Evolutionary conservation across 352 stramenopile species (phyloP).

Genomic region (Phytophthora sojae): DNA sequence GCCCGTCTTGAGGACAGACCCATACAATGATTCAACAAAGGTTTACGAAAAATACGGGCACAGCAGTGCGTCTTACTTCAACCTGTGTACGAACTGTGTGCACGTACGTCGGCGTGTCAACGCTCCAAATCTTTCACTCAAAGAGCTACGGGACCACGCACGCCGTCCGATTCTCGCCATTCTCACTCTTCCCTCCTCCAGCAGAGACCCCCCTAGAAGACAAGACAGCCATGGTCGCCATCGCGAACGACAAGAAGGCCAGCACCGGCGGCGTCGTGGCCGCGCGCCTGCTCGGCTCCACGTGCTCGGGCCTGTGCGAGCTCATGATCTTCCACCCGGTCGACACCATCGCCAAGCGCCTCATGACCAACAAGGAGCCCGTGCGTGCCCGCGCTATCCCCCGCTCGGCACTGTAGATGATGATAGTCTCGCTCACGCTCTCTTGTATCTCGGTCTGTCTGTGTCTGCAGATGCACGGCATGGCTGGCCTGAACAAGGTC

Average conservation of each 20-base stretch:
- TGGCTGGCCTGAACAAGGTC: conserved; percentile 71
- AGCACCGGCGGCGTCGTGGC: conserved; percentile 57
- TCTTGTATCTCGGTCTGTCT: background rate
- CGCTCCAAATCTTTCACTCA: conserved; percentile 8
- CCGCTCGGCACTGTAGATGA: background rate
- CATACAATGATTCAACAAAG: background rate
- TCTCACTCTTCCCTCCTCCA: conserved; percentile 26
- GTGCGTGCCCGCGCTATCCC: conserved; percentile 23
- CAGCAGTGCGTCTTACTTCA: background rate
- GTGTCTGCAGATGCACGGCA: conserved; percentile 42
- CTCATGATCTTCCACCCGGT: conserved; percentile 96
- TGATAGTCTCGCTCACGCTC: background rate
- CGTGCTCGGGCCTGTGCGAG: conserved; percentile 92
- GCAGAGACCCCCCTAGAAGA: conserved; percentile 7
- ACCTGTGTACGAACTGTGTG: conserved; percentile 11
- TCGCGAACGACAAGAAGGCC: conserved; percentile 53
- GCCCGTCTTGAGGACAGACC: background rate
- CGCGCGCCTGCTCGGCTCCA: conserved; percentile 91
- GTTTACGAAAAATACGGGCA: background rate
- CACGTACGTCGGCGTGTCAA: conserved; percentile 18
- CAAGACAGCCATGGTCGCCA: conserved; percentile 49
- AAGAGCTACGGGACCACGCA: conserved; percentile 1
- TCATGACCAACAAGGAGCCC: conserved; percentile 93
- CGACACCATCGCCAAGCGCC: conserved; percentile 95
- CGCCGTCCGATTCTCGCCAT: conserved; percentile 19